phyloP scores from a whole-genome alignment of 148 eudicot species.

The Fagopyrum tataricum region DNA sequence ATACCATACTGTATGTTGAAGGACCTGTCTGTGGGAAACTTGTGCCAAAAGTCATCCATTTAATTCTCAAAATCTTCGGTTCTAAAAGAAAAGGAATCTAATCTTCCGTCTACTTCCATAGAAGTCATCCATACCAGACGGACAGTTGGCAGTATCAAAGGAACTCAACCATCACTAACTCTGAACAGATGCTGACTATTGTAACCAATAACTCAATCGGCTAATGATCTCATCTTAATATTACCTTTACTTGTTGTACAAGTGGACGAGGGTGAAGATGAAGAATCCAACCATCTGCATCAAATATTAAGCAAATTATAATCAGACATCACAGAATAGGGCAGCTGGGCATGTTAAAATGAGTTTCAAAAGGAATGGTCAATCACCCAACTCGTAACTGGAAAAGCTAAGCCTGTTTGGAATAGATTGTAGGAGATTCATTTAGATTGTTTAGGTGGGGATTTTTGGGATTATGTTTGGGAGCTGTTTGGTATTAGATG shows the following conservation, averaged over 20 bases:
- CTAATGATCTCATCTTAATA: not conserved
- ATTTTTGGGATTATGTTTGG: too few species aligned
- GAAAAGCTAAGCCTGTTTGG: too few species aligned
- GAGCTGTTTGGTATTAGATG: too few species aligned
- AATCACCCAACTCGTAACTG: not conserved
- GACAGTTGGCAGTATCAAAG: not conserved
- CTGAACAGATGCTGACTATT: not conserved
- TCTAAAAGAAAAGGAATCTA: not conserved
- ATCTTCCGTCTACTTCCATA: not conserved
- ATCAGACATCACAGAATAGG: not conserved
- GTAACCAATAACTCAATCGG: not conserved
- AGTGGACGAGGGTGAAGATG: conserved; percentile 56
- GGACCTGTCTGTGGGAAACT: not conserved
- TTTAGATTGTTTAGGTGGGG: too few species aligned
- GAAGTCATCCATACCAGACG: not conserved
- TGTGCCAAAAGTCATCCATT: not conserved
- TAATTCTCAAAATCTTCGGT: not conserved
- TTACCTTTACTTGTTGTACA: conserved; percentile 59
- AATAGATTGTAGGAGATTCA: too few species aligned
- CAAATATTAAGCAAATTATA: not conserved
- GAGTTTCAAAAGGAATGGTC: not conserved
- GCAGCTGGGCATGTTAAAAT: not conserved
- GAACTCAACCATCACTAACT: not conserved
- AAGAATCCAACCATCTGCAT: conserved; percentile 92
- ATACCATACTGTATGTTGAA: not conserved